phyloP scores from a whole-genome alignment of 768 basidiomycete genomes.

The Lentinus tigrinus region DNA sequence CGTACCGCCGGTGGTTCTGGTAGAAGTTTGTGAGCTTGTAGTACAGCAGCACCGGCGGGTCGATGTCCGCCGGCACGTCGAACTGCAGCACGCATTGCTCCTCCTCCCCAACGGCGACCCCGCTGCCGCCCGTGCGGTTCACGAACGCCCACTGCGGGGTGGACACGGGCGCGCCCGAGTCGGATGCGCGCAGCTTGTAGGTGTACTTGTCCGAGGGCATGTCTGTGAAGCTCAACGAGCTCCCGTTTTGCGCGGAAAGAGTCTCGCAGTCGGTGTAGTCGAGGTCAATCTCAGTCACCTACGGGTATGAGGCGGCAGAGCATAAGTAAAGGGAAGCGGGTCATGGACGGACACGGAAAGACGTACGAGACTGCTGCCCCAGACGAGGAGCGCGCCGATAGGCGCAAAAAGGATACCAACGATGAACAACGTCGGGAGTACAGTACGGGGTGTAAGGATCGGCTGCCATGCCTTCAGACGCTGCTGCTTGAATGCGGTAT shows the following conservation, averaged over 20 bases:
- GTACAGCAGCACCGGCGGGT: slow-evolving; percentile 81
- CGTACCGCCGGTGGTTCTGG: slow-evolving; percentile 98
- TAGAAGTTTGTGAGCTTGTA: slow-evolving; percentile 97
- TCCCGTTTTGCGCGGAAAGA: slow-evolving; percentile 36
- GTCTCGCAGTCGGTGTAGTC: slow-evolving; percentile 94
- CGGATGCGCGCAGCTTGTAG: slow-evolving; percentile 66
- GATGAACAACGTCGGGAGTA: slow-evolving; percentile 93
- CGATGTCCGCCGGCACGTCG: slow-evolving; percentile 74
- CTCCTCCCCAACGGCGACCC: slow-evolving; percentile 39
- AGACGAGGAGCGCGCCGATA: slow-evolving; percentile 91
- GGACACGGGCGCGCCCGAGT: slow-evolving; percentile 43
- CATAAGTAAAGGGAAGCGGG: not conserved
- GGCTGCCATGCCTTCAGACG: slow-evolving; percentile 99
- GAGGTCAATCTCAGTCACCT: slow-evolving; percentile 91
- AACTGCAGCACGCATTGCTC: slow-evolving; percentile 80
- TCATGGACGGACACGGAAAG: not conserved
- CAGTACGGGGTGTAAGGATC: slow-evolving; percentile 96
- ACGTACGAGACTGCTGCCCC: slow-evolving; percentile 73
- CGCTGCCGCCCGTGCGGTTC: slow-evolving; percentile 47
- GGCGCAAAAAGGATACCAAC: slow-evolving; percentile 94
- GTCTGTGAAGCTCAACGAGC: slow-evolving; percentile 35
- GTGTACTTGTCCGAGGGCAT: slow-evolving; percentile 68
- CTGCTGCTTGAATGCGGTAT: slow-evolving; percentile 99
- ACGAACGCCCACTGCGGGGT: slow-evolving; percentile 79
- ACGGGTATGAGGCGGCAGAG: slow-evolving; percentile 34